These are phyloP conservation scores for Paramecium caudatum DNA, from an alignment of 73 alveolate species.

Conservation along the genomic window DNA sequence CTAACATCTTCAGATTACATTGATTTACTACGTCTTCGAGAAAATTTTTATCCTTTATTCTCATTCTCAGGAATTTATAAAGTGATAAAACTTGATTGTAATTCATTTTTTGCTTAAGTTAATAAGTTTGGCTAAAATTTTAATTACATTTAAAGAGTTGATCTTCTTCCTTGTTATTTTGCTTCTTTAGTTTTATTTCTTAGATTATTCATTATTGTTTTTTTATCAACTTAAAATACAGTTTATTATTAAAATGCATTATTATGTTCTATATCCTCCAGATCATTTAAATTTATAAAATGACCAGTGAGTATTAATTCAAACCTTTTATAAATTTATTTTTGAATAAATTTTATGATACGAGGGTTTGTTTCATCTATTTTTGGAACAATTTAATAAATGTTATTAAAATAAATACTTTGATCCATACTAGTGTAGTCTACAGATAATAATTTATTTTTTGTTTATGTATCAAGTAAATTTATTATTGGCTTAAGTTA, in stretches of 20 bases:
- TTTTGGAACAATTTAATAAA: not conserved
- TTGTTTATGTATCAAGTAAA: not conserved
- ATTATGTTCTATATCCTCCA: not conserved
- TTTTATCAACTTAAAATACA: not conserved
- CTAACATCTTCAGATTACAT: not conserved
- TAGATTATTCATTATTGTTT: conserved; percentile 10
- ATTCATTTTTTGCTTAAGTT: not conserved
- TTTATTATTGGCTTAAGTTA: not conserved
- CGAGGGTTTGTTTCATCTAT: not conserved
- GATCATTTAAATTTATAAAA: not conserved
- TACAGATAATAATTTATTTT: conserved; percentile 32
- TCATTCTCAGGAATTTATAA: not conserved
- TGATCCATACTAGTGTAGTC: not conserved
- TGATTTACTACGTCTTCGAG: not conserved
- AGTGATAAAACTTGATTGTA: not conserved
- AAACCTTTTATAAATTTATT: not conserved
- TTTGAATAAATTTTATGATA: not conserved
- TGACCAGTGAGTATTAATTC: not conserved
- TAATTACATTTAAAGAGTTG: not conserved
- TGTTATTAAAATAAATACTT: conserved; percentile 1
- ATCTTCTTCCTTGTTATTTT: not conserved
- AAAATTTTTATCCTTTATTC: not conserved
- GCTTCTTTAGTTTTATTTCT: conserved; percentile 36
- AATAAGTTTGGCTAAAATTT: not conserved
- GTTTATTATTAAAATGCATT: not conserved